Base-by-base conservation (phyloP, 768 basidiomycete species). In the Rhizopogon salebrosus region DNA sequence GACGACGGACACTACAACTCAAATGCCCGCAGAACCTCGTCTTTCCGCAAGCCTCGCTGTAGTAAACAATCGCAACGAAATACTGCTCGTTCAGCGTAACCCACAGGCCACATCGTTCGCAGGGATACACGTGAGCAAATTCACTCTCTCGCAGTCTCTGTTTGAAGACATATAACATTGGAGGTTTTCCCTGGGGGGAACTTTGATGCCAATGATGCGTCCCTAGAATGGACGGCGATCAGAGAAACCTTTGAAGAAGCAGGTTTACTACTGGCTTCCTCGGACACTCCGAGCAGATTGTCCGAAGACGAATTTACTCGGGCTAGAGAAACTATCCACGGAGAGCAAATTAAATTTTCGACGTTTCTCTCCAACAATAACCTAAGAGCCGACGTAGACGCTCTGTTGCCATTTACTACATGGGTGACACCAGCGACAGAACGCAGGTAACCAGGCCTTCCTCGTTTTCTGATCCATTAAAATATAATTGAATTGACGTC, bases 101-200 rank as follows among this genome's bases (percentile, higher is more conserved):
- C 85, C 81, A 0, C 74, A 80, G 53, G 76, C 86, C 1, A 75
- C 73, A 23, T 74, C 83, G 4, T 89, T 86, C 59, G 85, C 74
- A 16, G 85, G 85, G 13, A 79, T 81, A 59, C 80, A 86, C 66
- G 87, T 87, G 66, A 45, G 83, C 35, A 29, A 10, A 24, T 16
- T 48, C 37, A 41, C 20, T 38, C 42, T 53, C 38, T 45, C 7
- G 7, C 20, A 9, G 27, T 46, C 14, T 5, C 26, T 26, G 22
- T 51, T 24, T 42, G 56, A 29, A 60, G 24, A 11, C 45, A 18
- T 34, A 49, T 46, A 40, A 22, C 35, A 26, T 22, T 39, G 23
- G 55, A 89, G 87, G 87, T 88, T 26, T 90, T 89, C 60, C 87
- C 87, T 6, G 87, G 87, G 13, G 87, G 87, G 16, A 87, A 87